phyloP scores from a whole-genome alignment of 2,329 filamentous ascomycete species.

The Venturia asperata region DNA sequence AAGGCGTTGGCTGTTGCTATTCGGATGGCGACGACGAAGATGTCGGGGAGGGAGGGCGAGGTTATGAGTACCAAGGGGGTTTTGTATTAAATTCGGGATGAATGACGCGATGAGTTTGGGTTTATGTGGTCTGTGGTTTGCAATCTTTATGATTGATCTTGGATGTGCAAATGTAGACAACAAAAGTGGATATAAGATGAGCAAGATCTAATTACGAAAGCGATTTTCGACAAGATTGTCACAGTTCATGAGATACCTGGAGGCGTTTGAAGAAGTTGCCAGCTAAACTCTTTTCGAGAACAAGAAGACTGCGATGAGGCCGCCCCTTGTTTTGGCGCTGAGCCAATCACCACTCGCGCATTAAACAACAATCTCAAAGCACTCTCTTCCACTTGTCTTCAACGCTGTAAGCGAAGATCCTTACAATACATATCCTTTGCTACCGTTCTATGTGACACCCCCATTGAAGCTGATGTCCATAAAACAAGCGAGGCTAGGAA shows the following conservation, averaged over 20 bases:
- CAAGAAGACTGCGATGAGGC: not conserved
- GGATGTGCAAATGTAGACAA: not conserved
- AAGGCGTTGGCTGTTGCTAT: constrained; percentile 90
- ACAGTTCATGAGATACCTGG: too few relatives aligned
- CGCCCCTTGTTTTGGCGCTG: not conserved
- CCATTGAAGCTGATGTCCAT: too few relatives aligned
- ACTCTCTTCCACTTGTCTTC: too few relatives aligned
- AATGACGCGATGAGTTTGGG: not conserved
- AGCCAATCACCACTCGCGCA: not conserved
- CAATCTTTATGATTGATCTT: not conserved
- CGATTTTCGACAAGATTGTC: too few relatives aligned
- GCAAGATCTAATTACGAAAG: not conserved
- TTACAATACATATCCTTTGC: too few relatives aligned
- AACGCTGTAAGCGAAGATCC: too few relatives aligned
- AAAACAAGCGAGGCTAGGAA: too few relatives aligned
- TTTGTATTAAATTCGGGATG: constrained; percentile 39
- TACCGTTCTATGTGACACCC: too few relatives aligned
- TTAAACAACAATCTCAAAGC: not conserved
- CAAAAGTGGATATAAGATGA: not conserved
- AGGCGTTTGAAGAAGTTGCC: too few relatives aligned
- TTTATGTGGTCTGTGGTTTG: not conserved
- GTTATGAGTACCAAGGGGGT: constrained; percentile 96
- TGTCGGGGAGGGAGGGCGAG: constrained; percentile 79
- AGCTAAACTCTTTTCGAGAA: too few relatives aligned
- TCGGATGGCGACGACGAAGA: constrained; percentile 64